Evolutionary conservation across 805 yeast genomes (phyloP), one percentile per base, ranked within the genome.

Genomic region (Tetrapisispora namnaoensis): DNA sequence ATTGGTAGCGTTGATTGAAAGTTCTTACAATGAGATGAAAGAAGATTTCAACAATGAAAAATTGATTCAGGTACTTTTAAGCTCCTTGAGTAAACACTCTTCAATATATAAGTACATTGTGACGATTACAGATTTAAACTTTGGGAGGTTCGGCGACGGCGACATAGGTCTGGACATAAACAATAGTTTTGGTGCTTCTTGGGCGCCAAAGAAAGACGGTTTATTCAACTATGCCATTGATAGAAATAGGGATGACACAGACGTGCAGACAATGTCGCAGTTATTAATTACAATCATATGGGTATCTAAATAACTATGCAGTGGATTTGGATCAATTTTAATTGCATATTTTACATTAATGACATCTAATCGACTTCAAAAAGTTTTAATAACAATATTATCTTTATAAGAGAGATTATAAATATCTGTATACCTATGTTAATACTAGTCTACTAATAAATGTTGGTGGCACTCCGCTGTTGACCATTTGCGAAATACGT

Each of bases 171-270:
- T 59, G 9, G 44, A 47, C 10, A 47, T 73, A 18, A 53, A 63
- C 2, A 65, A 73, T 10, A 62, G 70, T 5, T 67, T 78, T 44
- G 83, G 82, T 11, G 74, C 82, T 0, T 65, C 73, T 4, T 81
- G 86, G 85, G 80, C 80, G 52, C 58, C 67, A 9, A 63, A 66
- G 13, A 77, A 70, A 42, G 88, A 82, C 60, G 86, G 86, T 2
- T 64, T 70, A 34, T 63, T 73, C 13, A 69, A 69, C 22, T 49
- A 74, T 18, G 22, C 30, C 5, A 28, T 42, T 20, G 65, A 65
- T 45, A 49, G 71, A 14, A 53, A 55, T 7, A 36, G 51, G 9
- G 59, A 54, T n/a, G 50, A 37, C 4, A 28, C 38, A 1, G 52
- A 51, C 3, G 42, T 9, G 2, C 6, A 3, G 5, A 24, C 24